Base-by-base conservation (phyloP, 768 basidiomycete genomes). In the Xerocomus potaroensis region DNA sequence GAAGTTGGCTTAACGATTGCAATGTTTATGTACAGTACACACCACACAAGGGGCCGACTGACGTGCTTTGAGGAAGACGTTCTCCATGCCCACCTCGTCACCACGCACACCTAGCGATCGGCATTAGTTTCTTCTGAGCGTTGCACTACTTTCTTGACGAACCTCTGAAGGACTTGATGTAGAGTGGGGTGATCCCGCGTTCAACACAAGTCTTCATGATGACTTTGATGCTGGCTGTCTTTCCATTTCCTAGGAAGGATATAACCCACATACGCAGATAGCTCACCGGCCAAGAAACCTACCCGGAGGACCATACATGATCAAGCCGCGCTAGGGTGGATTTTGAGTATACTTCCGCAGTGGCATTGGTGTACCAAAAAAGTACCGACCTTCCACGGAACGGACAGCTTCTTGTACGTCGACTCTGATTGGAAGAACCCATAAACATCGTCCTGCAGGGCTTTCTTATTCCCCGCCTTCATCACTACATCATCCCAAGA, bases 291-390 rank as follows among this genome's bases (percentile, higher is more conserved):
- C 1, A 24, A 29, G 29, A 21, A 40, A 54, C 66, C 45, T 53
- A 74, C 84, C 84, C 55, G 87, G 85, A n/a, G 88, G 84, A 1
- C 91, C 91, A 50, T 83, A 73, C 76, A 92, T 75, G 59, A 92
- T 89, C 50, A 91, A 62, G 23, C 89, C 90, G 48, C 89, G 81
- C 84, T 91, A 49, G 14, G 47, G 38, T 30, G 5, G 10, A 42
- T 5, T 8, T 9, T 56, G 32, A 53, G 44, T 9, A 31, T n/a
- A 27, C 32, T 7, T 30, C 16, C 9, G 5, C 11, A 22, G 36
- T 11, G 27, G 33, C 3, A 12, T 10, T 8, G 14, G 29, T 35
- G 19, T 45, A 15, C 8, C n/a, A n/a, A 29, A 46, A 37, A 23
- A 53, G 41, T 8, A 30, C 43, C 16, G 5, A 83, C 84, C 79